A percentile compares a stretch with the other conserved stretches of the same genome.
Conservation (phyloP, 1,284 basidiomycete genomes). For the Farysia itapuensis region DNA sequence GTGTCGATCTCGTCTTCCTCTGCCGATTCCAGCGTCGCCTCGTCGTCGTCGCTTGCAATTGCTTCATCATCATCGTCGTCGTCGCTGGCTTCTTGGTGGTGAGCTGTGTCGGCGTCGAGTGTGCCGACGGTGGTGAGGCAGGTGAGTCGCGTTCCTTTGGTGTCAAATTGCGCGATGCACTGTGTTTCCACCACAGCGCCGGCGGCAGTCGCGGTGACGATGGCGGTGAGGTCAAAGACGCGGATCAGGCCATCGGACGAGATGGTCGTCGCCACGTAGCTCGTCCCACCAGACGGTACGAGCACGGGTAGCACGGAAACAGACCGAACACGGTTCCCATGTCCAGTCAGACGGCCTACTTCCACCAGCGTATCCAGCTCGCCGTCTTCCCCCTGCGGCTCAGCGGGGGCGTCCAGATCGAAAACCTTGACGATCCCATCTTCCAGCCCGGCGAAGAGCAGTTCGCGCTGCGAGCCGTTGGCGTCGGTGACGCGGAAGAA, state of each 20-base stretch:
- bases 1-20: conserved; percentile 32
- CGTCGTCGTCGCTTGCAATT: conserved; percentile 21
- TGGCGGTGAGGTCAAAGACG: conserved; percentile 42
- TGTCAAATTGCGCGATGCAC: conserved; percentile 42
- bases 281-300: conserved; percentile 3
- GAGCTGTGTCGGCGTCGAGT: conserved; percentile 1
- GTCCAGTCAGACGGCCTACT: conserved; percentile 47
- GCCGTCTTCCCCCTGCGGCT: conserved; percentile 18
- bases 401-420: conserved; percentile 33
- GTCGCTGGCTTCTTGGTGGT: conserved; percentile 8
- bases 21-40: conserved; percentile 11
- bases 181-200: conserved; percentile 12
- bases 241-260: conserved; percentile 57
- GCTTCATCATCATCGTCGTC: conserved; percentile 28
- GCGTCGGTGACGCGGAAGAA: conserved; percentile 31
- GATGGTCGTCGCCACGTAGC: conserved; percentile 45
- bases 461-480: conserved; percentile 30
- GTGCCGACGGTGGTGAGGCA: conserved; percentile 52
- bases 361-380: conserved; percentile 30
- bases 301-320: conserved; percentile 27
- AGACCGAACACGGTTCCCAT: conserved; percentile 51
- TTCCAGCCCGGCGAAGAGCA: conserved; percentile 43
- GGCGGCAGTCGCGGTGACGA: conserved; percentile 14
- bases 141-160: conserved; percentile 53
- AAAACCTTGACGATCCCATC: conserved; percentile 40